phyloP scores from a whole-genome alignment of 2,329 filamentous ascomycete genomes.

The Escovopsis sp. region DNA sequence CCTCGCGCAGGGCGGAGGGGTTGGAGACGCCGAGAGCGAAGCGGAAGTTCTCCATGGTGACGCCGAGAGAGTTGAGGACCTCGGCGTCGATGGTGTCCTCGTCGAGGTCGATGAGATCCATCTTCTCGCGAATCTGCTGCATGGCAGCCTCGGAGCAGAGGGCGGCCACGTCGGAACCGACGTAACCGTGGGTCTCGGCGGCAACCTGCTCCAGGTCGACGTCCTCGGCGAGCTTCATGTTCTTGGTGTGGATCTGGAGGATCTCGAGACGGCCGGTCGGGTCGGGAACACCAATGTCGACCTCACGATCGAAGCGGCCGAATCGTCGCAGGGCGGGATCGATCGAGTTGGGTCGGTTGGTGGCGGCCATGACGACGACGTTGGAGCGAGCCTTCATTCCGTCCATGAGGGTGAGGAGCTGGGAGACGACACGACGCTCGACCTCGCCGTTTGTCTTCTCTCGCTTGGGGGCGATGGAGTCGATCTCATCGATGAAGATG shows the following conservation, averaged over 20 bases:
- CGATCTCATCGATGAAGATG: slow-evolving; percentile 99
- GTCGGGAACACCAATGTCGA: slow-evolving; percentile 96
- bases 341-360: slow-evolving; percentile 97
- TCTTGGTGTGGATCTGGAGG: slow-evolving; percentile 99
- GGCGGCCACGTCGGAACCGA: slow-evolving; percentile 94
- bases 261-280: slow-evolving; percentile 98
- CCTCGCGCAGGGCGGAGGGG: slow-evolving; percentile 94
- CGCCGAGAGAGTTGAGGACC: slow-evolving; percentile 92
- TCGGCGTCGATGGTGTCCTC: slow-evolving; percentile 99
- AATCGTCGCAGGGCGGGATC: slow-evolving; percentile 95
- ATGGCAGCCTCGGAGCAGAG: slow-evolving; percentile 98
- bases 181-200: slow-evolving; percentile 95
- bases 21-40: slow-evolving; percentile 97
- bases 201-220: slow-evolving; percentile 96
- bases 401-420: slow-evolving; percentile 96
- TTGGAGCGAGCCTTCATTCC: slow-evolving; percentile 99
- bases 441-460: slow-evolving; percentile 99
- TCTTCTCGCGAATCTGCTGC: slow-evolving; percentile 99
- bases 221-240: slow-evolving; percentile 98
- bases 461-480: slow-evolving; percentile 98
- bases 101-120: slow-evolving; percentile 97
- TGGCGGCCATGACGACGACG: slow-evolving; percentile 97
- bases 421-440: slow-evolving; percentile 94
- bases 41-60: slow-evolving; percentile 99
- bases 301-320: slow-evolving; percentile 96